A percentile compares a stretch with the other conserved stretches of the same genome.
phyloP scores from a whole-genome alignment of 257 asterid species.

The Przewalskia tangutica region DNA sequence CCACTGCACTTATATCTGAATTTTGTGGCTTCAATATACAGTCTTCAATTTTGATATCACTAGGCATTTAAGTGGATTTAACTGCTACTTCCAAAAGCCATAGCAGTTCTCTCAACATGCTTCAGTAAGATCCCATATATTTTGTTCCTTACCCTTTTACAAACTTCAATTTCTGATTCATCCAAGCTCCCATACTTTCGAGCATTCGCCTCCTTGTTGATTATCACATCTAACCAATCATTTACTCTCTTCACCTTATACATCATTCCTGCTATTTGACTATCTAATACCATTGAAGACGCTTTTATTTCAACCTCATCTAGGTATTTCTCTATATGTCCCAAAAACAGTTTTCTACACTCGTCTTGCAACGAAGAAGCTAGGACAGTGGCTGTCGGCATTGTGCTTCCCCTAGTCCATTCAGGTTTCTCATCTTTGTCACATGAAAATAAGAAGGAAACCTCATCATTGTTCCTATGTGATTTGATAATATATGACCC shows the following conservation, averaged over 20 bases:
- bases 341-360: slow-evolving; percentile 43
- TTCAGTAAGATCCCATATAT: slow-evolving; percentile 52
- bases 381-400: slow-evolving; percentile 26
- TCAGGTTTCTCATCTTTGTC: slow-evolving; percentile 32
- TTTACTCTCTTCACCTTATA: slow-evolving; percentile 50
- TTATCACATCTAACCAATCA: slow-evolving; percentile 47
- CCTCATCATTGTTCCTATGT: slow-evolving; percentile 14
- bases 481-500: slow-evolving; percentile 18
- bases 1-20: neutral
- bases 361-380: slow-evolving; percentile 39
- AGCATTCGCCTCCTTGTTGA: slow-evolving; percentile 21
- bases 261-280: slow-evolving; percentile 41
- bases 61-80: neutral
- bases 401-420: slow-evolving; percentile 32
- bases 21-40: neutral
- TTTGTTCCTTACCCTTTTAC: slow-evolving; percentile 45
- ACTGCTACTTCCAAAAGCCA: slow-evolving; percentile 21
- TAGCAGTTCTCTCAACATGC: slow-evolving; percentile 56
- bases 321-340: slow-evolving; percentile 39
- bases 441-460: slow-evolving; percentile 17
- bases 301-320: slow-evolving; percentile 46
- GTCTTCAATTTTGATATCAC: neutral
- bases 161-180: slow-evolving; percentile 34
- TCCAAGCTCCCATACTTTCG: slow-evolving; percentile 14
- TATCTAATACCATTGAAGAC: slow-evolving; percentile 17